These are phyloP conservation scores for Yamadazyma pseudoaaseri DNA, from an alignment of 1,139 yeast genomes.

Conservation along the genomic window DNA sequence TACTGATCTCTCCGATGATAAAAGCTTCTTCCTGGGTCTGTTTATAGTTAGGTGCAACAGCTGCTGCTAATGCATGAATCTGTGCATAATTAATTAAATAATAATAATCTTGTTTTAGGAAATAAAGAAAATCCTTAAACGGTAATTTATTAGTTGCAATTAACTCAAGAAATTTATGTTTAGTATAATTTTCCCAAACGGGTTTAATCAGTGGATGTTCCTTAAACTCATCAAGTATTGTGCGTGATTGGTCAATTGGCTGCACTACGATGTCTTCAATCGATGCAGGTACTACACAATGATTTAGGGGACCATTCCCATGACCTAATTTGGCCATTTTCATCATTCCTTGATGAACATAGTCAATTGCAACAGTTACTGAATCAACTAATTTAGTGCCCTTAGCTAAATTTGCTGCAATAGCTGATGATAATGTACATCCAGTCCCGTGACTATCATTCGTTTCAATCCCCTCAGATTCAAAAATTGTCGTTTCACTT, in stretches of 20 bases:
- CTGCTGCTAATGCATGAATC: conserved; percentile 64
- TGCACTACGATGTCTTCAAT: conserved; percentile 9
- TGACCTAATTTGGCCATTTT: conserved; percentile 45
- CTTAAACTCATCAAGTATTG: conserved; percentile 46
- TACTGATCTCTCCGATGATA: conserved; percentile 51
- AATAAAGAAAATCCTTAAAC: conserved; percentile 52
- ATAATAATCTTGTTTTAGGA: conserved; percentile 68
- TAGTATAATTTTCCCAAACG: conserved; percentile 57
- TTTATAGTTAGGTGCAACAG: conserved; percentile 56
- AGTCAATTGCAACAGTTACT: conserved; percentile 57
- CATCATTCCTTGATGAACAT: conserved; percentile 64
- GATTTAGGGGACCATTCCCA: conserved; percentile 77
- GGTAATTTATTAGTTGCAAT: conserved; percentile 55
- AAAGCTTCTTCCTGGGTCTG: conserved; percentile 52
- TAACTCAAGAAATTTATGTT: conserved; percentile 60
- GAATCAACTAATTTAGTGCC: conserved; percentile 47
- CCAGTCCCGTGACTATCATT: conserved; percentile 86
- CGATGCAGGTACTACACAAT: conserved; percentile 21
- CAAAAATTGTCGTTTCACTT: conserved; percentile 41
- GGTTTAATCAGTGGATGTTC: conserved; percentile 54
- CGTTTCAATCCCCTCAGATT: conserved; percentile 49
- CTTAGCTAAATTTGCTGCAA: conserved; percentile 71
- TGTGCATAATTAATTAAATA: conserved; percentile 70
- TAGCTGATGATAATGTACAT: conserved; percentile 80
- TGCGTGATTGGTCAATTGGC: conserved; percentile 23